A percentile compares a stretch with the other conserved stretches of the same genome.
phyloP scores from a whole-genome alignment of 2,329 filamentous ascomycete genomes.

The Madurella mycetomatis region DNA sequence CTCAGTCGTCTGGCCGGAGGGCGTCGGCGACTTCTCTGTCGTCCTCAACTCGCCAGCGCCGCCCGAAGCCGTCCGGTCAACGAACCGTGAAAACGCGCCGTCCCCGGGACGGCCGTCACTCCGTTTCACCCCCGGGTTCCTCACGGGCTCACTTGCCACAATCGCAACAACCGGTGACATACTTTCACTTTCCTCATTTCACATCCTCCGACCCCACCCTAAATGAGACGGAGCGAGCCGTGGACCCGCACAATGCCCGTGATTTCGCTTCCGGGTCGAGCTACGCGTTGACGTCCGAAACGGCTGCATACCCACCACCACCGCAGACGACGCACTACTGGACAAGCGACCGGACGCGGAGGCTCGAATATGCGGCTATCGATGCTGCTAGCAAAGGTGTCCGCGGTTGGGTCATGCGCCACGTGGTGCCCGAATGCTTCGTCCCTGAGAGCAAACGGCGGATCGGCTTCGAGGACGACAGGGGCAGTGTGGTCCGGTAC shows the following conservation, averaged over 20 bases:
- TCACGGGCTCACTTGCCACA: constrained; percentile 28
- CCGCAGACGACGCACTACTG: constrained; percentile 62
- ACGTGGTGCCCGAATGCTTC: constrained; percentile 58
- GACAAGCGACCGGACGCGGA: constrained; percentile 59
- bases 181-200: constrained; percentile 44
- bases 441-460: constrained; percentile 46
- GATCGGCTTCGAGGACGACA: constrained; percentile 57
- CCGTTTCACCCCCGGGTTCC: constrained; percentile 25
- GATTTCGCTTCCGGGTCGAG: constrained; percentile 13
- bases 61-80: constrained; percentile 39
- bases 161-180: constrained; percentile 34
- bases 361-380: constrained; percentile 63
- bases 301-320: constrained; percentile 39
- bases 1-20: constrained; percentile 30
- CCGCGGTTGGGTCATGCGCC: constrained; percentile 54
- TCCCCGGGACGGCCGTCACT: constrained; percentile 26
- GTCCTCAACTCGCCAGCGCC: constrained; percentile 32
- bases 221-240: constrained; percentile 18
- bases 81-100: constrained; percentile 35
- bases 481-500: constrained; percentile 60
- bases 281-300: constrained; percentile 20
- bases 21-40: constrained; percentile 29
- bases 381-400: constrained; percentile 58
- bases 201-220: constrained; percentile 38
- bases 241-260: constrained; percentile 5